Evolutionary conservation across 2,329 filamentous ascomycete genomes (phyloP).

Genomic region (Fusarium sp.): DNA sequence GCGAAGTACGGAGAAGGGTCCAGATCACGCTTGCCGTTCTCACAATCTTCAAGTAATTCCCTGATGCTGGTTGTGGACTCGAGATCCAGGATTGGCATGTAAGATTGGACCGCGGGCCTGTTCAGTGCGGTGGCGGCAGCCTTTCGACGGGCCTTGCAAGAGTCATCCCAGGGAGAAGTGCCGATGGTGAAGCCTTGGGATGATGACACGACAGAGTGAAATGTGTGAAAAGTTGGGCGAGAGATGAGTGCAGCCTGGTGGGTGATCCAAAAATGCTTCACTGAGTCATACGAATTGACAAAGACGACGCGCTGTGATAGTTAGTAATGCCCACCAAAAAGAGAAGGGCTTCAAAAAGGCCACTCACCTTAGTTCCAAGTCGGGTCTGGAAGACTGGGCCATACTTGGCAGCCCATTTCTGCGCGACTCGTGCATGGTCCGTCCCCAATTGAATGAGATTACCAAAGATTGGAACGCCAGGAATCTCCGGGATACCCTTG

Average conservation of each 20-base stretch:
- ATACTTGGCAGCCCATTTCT: slow-evolving; percentile 69
- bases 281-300: slow-evolving; percentile 81
- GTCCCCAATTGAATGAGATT: slow-evolving; percentile 71
- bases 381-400: slow-evolving; percentile 75
- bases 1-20: slow-evolving; percentile 81
- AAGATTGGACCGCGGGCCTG: slow-evolving; percentile 79
- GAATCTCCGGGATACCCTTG: slow-evolving; percentile 71
- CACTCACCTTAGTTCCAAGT: slow-evolving; percentile 73
- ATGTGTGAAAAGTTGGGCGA: slow-evolving; percentile 82
- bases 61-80: slow-evolving; percentile 79
- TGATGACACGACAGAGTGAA: slow-evolving; percentile 81
- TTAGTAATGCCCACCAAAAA: neutral
- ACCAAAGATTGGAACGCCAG: slow-evolving; percentile 72
- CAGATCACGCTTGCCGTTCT: slow-evolving; percentile 71
- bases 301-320: slow-evolving; percentile 73
- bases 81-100: slow-evolving; percentile 86
- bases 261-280: slow-evolving; percentile 80
- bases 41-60: slow-evolving; percentile 75
- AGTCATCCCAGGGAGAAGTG: slow-evolving; percentile 86
- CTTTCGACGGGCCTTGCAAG: slow-evolving; percentile 81
- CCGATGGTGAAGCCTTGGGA: slow-evolving; percentile 87
- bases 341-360: neutral
- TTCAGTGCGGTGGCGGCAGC: slow-evolving; percentile 84
- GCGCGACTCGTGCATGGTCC: slow-evolving; percentile 66
- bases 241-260: slow-evolving; percentile 84